A percentile compares a stretch with the other conserved stretches of the same genome.
These are phyloP conservation scores for Phaeophleospora eucalypticola DNA, from an alignment of 2,329 filamentous ascomycete species.

Conservation along the genomic window DNA sequence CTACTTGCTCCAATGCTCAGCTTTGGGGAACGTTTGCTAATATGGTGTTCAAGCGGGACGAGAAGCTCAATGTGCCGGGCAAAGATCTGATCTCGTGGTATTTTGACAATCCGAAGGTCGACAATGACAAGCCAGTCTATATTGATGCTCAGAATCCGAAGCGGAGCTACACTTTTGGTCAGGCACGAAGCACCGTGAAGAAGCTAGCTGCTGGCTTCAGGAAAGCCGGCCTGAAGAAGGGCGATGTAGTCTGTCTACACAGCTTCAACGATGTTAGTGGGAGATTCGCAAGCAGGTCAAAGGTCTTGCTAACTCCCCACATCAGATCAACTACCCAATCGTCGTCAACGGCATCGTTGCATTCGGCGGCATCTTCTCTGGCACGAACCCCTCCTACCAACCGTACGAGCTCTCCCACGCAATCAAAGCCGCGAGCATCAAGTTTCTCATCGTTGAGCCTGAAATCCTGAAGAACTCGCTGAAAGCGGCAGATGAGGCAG, in stretches of 20 bases:
- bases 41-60: slow-evolving; percentile 18
- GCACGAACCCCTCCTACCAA: slow-evolving; percentile 35
- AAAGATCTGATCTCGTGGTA: slow-evolving; percentile 52
- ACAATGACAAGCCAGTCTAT: slow-evolving; percentile 48
- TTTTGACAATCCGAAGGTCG: slow-evolving; percentile 46
- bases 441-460: slow-evolving; percentile 30
- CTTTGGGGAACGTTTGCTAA: background rate
- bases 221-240: slow-evolving; percentile 43
- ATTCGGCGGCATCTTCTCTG: slow-evolving; percentile 31
- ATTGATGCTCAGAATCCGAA: slow-evolving; percentile 39
- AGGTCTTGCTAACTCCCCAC: no score
- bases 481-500: slow-evolving; percentile 36
- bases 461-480: slow-evolving; percentile 28
- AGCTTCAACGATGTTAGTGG: slow-evolving; percentile 39
- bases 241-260: slow-evolving; percentile 53
- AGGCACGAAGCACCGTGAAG: slow-evolving; percentile 43
- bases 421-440: slow-evolving; percentile 27
- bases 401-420: slow-evolving; percentile 31
- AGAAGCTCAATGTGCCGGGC: slow-evolving; percentile 36
- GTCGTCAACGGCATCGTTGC: slow-evolving; percentile 26
- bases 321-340: slow-evolving; percentile 11
- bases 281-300: background rate
- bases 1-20: no score
- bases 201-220: slow-evolving; percentile 50
- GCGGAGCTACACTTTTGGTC: slow-evolving; percentile 42